phyloP scores from a whole-genome alignment of 1,284 basidiomycete genomes.

The Naganishia sp. region DNA sequence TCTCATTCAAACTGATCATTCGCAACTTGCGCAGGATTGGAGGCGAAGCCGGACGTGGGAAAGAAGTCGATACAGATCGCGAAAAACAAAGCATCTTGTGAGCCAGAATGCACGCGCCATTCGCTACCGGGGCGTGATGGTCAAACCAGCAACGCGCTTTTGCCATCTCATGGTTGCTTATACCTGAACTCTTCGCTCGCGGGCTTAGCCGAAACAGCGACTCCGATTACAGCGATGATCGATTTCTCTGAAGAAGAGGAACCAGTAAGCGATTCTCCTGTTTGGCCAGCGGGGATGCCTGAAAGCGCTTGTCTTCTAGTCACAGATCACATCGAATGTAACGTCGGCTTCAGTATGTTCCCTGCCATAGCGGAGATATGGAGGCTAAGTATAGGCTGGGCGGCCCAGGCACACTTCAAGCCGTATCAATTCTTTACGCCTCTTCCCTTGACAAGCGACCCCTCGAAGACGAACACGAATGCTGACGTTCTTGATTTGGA shows the following conservation, averaged over 20 bases:
- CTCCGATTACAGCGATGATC: background rate
- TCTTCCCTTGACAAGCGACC: constrained; percentile 1
- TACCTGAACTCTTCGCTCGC: no score
- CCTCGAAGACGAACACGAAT: constrained; percentile 7
- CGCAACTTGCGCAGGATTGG: no score
- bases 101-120: background rate
- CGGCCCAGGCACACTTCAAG: constrained; percentile 21
- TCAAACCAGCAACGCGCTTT: background rate
- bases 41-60: no score
- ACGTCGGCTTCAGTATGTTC: constrained; percentile 24
- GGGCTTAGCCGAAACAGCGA: background rate
- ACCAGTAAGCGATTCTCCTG: background rate
- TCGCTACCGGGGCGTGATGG: background rate
- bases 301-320: background rate
- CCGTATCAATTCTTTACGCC: constrained; percentile 24
- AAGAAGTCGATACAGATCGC: background rate
- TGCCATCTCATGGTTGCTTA: constrained; percentile 3
- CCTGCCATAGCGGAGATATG: background rate
- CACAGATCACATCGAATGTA: background rate
- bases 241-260: constrained; percentile 1
- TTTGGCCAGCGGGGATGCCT: background rate
- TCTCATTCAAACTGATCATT: no score
- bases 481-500: constrained; percentile 29
- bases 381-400: background rate
- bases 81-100: background rate